These are phyloP conservation scores for Geranomyces variabilis DNA, from an alignment of 192 early-diverging fungal species.

Conservation along the genomic window DNA sequence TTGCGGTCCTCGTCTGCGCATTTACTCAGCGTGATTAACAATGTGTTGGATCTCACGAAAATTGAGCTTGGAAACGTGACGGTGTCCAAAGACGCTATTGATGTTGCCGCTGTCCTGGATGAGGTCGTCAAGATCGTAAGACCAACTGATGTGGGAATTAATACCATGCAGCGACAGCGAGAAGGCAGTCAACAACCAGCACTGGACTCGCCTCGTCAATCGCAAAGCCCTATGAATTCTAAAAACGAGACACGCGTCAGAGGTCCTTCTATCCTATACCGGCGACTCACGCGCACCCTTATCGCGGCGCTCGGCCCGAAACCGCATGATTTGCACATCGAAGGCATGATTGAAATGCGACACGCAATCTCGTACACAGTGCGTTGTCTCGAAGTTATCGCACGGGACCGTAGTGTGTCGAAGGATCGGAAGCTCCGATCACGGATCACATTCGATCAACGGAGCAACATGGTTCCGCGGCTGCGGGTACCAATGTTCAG, in stretches of 20 bases:
- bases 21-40: conserved; percentile 25
- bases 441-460: conserved; percentile 17
- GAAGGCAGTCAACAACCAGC: too few relatives aligned
- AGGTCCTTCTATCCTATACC: conserved; percentile 13
- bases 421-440: not conserved
- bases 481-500: too few relatives aligned
- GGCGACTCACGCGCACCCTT: not conserved
- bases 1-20: not conserved
- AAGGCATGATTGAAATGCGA: conserved; percentile 24
- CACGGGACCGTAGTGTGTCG: conserved; percentile 43
- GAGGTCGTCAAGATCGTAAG: conserved; percentile 11
- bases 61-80: conserved; percentile 20
- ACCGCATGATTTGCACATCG: not conserved
- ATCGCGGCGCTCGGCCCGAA: not conserved
- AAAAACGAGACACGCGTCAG: too few relatives aligned
- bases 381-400: conserved; percentile 43
- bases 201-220: too few relatives aligned
- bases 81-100: not conserved
- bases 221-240: too few relatives aligned
- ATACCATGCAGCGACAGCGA: not conserved
- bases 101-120: conserved; percentile 9
- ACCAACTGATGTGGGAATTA: conserved; percentile 12
- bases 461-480: too few relatives aligned
- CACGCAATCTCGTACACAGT: conserved; percentile 41
- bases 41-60: conserved; percentile 24